These are phyloP conservation scores for Nakaseomyces kungkrabaensis DNA, from an alignment of 1,139 yeast species.

Conservation along the genomic window DNA sequence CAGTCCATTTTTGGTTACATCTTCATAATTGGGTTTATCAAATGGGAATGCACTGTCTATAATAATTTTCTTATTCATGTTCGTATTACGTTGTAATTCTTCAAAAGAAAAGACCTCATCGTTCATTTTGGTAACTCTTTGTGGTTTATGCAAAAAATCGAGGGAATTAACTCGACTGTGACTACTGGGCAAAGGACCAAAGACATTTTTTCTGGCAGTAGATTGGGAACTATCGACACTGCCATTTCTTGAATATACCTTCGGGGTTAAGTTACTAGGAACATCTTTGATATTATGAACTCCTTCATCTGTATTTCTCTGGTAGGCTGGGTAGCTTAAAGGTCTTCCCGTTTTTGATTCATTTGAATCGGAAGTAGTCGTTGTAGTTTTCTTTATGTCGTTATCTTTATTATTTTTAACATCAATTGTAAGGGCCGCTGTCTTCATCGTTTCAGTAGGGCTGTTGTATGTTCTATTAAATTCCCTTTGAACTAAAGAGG, in stretches of 20 bases:
- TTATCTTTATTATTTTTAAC: no score
- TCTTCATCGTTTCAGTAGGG: no score
- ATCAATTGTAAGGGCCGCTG: no score
- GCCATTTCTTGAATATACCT: background rate
- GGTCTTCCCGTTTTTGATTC: background rate
- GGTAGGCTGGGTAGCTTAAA: background rate
- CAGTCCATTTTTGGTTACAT: background rate
- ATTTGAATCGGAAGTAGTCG: background rate
- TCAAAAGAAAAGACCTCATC: constrained; percentile 10
- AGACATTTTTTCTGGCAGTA: background rate
- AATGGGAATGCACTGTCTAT: background rate
- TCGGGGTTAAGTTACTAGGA: background rate
- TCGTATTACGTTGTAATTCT: constrained; percentile 18
- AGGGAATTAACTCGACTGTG: constrained; percentile 13
- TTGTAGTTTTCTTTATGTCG: background rate
- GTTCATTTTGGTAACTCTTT: constrained; percentile 13
- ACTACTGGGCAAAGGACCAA: background rate
- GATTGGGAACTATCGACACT: background rate
- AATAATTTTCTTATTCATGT: constrained; percentile 13
- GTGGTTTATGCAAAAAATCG: constrained; percentile 20
- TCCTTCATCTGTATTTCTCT: background rate
- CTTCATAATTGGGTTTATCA: background rate
- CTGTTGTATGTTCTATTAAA: no score
- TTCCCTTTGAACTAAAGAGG: no score
- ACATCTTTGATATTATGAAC: background rate